Evolutionary conservation across 2,329 filamentous ascomycete genomes (phyloP), one percentile per base, ranked within the genome.

Genomic region (Venturia asperata): DNA sequence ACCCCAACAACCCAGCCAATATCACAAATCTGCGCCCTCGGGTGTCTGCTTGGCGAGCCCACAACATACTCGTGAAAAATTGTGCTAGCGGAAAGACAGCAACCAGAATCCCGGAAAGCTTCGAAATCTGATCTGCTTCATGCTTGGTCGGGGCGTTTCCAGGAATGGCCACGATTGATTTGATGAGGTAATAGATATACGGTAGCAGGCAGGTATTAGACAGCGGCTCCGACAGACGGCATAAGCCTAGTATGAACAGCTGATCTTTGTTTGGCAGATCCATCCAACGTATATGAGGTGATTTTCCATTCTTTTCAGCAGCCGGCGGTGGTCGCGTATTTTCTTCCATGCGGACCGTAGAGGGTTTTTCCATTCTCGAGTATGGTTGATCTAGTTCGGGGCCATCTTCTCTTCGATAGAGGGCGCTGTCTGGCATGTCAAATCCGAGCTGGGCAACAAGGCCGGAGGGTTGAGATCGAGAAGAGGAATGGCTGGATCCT

Each of bases 161-260:
- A 10, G 34, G 27, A 0, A 83, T 75, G 0, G 80, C 77, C 66
- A 83, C 78, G 68, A 91, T 89, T 70, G 85, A 90, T 67, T 82
- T 83, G 27, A 91, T 80, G 72, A 90, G 87, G 73, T 89, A 90
- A 73, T 89, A 90, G 79, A 90, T 83, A 73, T 90, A 90, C 1
- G 87, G 82, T 74, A 87, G 82, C 5, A 90, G 74, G 11, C 87
- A 90, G 1, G 87, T 88, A 71, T 90, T 87, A 0, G 87, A 85
- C 34, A 91, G 77, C 1, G 88, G 88, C 72, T 91, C 88, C 41
- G 86, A 87, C 55, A 91, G 76, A 56, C 88, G 82, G 9, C 87
- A 86, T 61, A 91, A 75, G 1, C 86, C 87, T 63, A 91, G 80
- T 67, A 91, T 84, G 30, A 85, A 76, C 47, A 91, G 79, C 74